phyloP scores from a whole-genome alignment of 345 rosid species.

The Murraya koenigii region DNA sequence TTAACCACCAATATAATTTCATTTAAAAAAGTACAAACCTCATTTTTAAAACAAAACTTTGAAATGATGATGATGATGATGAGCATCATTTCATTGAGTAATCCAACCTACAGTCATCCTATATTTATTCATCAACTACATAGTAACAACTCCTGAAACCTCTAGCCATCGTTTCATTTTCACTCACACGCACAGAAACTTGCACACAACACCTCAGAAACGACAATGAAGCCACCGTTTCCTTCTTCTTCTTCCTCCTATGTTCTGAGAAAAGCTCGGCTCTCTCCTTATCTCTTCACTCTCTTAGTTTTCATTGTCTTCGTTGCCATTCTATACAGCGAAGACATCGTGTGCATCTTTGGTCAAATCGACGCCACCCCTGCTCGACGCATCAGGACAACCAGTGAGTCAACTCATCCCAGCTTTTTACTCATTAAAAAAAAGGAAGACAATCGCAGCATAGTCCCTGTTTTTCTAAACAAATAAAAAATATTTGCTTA shows the following conservation, averaged over 20 bases:
- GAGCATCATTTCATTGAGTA: neutral
- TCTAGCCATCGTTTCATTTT: neutral
- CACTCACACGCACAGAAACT: too few relatives aligned
- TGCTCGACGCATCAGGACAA: conserved; percentile 12
- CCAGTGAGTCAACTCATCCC: conserved; percentile 34
- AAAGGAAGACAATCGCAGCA: neutral
- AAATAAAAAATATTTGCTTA: too few relatives aligned
- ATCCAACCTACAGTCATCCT: conserved; percentile 6
- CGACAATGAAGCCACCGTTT: conserved; percentile 48
- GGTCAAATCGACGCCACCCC: conserved; percentile 49
- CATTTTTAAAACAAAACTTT: too few relatives aligned
- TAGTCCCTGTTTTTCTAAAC: too few relatives aligned
- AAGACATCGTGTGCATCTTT: conserved; percentile 62
- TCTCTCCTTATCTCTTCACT: conserved; percentile 70
- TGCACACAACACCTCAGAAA: neutral
- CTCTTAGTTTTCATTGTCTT: conserved; percentile 63
- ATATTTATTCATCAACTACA: conserved; percentile 5
- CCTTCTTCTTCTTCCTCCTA: conserved; percentile 42
- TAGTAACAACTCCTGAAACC: neutral
- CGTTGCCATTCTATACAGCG: conserved; percentile 64
- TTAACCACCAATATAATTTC: neutral
- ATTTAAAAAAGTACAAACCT: neutral
- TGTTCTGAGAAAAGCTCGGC: conserved; percentile 51
- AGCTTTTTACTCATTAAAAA: neutral
- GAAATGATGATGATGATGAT: too few relatives aligned